Evolutionary conservation across 768 basidiomycete species (phyloP).

Genomic region (Tubosaeta sp.): DNA sequence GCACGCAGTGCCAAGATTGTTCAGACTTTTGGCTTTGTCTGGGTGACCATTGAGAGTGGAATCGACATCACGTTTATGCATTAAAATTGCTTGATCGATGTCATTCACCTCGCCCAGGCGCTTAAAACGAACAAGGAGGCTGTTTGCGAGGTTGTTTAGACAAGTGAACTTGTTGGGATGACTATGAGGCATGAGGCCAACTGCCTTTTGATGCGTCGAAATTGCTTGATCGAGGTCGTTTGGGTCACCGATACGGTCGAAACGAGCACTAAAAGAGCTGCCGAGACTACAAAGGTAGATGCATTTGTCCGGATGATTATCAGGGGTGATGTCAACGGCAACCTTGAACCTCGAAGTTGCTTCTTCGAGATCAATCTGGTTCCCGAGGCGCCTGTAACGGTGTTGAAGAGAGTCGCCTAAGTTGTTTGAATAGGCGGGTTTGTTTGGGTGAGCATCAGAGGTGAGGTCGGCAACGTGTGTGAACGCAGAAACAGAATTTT

Average conservation of each 20-base stretch:
- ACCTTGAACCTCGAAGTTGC: not conserved
- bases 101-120: not conserved
- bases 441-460: not conserved
- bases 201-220: not conserved
- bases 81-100: conserved; percentile 3
- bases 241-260: not conserved
- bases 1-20: not conserved
- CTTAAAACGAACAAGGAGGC: not conserved
- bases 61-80: not conserved
- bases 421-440: not conserved
- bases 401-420: not conserved
- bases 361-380: not conserved
- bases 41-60: not conserved
- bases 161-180: not conserved
- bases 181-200: not conserved
- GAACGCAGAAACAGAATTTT: not conserved
- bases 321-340: not conserved
- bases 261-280: not conserved
- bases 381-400: conserved; percentile 1
- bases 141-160: conserved; percentile 3
- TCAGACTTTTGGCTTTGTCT: not conserved
- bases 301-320: not conserved
- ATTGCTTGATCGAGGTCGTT: conserved; percentile 3
- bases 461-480: not conserved
- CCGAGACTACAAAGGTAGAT: not conserved